Conservation (phyloP, 495 filamentous ascomycete genomes). For the Hyphodiscus hymeniophilus region DNA sequence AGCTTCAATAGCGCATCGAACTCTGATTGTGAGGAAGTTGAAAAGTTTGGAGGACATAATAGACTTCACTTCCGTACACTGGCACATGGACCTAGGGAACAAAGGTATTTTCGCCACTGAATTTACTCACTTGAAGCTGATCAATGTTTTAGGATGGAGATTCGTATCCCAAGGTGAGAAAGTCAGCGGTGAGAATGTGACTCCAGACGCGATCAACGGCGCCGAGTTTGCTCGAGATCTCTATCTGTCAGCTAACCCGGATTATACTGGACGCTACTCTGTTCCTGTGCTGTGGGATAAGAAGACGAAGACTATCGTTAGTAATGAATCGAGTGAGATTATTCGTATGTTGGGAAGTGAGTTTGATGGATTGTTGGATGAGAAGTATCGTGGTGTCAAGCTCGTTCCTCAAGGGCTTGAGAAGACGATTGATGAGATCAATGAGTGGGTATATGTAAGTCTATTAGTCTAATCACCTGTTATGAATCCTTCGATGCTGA, state of each 20-base stretch:
- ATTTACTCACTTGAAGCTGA: conserved; percentile 39
- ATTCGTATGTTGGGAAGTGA: conserved; percentile 57
- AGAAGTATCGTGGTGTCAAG: conserved; percentile 35
- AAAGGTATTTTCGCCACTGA: conserved; percentile 26
- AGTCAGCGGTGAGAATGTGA: conserved; percentile 33
- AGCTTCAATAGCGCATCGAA: conserved; percentile 45
- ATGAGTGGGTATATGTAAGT: conserved; percentile 62
- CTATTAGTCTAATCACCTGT: conserved; percentile 29
- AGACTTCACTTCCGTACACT: conserved; percentile 41
- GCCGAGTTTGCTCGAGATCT: conserved; percentile 50
- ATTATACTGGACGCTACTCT: conserved; percentile 65
- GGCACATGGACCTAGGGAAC: conserved; percentile 28
- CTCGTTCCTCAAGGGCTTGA: conserved; percentile 49
- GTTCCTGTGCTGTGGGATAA: conserved; percentile 76
- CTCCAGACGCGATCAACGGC: conserved; percentile 52
- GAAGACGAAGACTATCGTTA: conserved; percentile 32
- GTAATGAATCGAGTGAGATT: conserved; percentile 57
- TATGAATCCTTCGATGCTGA: too few species aligned
- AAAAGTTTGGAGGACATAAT: conserved; percentile 61
- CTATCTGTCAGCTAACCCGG: conserved; percentile 57
- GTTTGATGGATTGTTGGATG: conserved; percentile 51
- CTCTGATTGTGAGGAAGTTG: conserved; percentile 51
- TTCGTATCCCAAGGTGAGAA: conserved; percentile 45
- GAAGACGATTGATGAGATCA: conserved; percentile 50
- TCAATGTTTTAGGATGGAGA: conserved; percentile 46